Evolutionary conservation across 495 filamentous ascomycete genomes (phyloP).

Genomic region (Friedmanniomyces simplex): DNA sequence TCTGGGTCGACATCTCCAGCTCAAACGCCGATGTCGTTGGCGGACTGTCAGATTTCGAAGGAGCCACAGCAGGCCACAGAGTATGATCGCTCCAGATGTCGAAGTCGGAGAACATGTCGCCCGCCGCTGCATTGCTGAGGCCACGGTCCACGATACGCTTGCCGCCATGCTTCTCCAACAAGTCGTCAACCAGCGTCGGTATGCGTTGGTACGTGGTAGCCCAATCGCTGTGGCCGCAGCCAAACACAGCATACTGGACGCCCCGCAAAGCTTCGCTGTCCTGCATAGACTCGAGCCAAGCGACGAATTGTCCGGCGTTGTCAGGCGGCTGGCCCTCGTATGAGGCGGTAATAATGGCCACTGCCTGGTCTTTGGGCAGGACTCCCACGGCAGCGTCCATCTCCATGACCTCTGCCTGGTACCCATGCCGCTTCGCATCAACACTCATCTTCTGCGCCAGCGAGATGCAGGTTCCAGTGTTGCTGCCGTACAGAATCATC

Average conservation of each 20-base stretch:
- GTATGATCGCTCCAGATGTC: conserved; percentile 49
- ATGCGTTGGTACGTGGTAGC: conserved; percentile 59
- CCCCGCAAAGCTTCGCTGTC: conserved; percentile 39
- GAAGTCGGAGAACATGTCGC: conserved; percentile 60
- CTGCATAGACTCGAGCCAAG: conserved; percentile 51
- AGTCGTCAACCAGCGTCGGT: conserved; percentile 49
- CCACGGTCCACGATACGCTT: conserved; percentile 47
- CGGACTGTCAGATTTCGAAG: conserved; percentile 30
- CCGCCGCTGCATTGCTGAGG: conserved; percentile 49
- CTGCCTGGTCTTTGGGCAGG: conserved; percentile 50
- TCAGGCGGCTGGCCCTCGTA: conserved; percentile 69
- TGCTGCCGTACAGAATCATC: conserved; percentile 61
- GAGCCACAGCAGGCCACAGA: conserved; percentile 54
- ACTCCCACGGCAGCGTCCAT: conserved; percentile 53
- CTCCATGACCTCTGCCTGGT: conserved; percentile 42
- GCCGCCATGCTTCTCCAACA: conserved; percentile 41
- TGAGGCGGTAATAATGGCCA: conserved; percentile 56
- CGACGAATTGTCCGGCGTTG: conserved; percentile 57
- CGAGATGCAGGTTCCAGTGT: conserved; percentile 63
- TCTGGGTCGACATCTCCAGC: conserved; percentile 47
- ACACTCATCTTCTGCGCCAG: conserved; percentile 53
- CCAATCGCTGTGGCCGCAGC: conserved; percentile 54
- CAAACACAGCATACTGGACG: conserved; percentile 53
- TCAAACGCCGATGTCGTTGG: conserved; percentile 28
- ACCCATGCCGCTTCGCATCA: conserved; percentile 49